Evolutionary conservation across 2,329 filamentous ascomycete species (phyloP), one percentile per base, ranked within the genome.

Genomic region (Colletotrichum sp.): DNA sequence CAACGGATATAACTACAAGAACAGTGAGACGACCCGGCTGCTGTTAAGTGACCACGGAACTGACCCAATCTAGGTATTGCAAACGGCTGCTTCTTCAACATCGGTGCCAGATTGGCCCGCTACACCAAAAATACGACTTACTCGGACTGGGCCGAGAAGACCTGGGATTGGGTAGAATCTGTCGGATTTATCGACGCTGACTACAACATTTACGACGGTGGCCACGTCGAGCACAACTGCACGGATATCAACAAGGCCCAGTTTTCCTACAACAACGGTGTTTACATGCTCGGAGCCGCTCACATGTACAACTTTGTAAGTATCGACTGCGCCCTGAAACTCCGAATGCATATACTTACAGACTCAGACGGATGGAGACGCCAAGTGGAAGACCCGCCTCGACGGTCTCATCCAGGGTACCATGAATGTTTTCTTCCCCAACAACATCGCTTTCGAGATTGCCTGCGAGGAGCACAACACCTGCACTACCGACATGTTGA

Each of bases 1-100:
- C 81, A 89, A 88, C 52, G 95, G 95, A 24, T 97, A 95, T 83
- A 90, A 93, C 81, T 96, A 96, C 87, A 97, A 93, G 83, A 93
- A 93, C 81, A 89, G 87, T 80, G 67, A 68, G 88, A 82, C 39
- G 12, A 5, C 5, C 30, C n/a, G 8, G 0, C n/a, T 64, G 3
- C 34, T 3, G 3, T 12, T 6, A 2, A 16, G 16, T 32, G 9
- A 34, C 13, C 6, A 3, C 8, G 9, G 4, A 12, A 44, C 57
- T 80, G 66, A 36, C 68, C 3, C 8, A 16, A 4, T 6, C 30
- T 88, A 89, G 80, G 89, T 32, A 90, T 93, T 77, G 90, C 92
- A 7, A 93, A 92, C 78, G 91, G 89, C 65, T 90, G 89, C 78
- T 92, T 92, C 82, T 93, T 93, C 85, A 92, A 93, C 78, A 84